These are phyloP conservation scores for Ascochyta fabae DNA, from an alignment of 2,329 filamentous ascomycete species.

Conservation along the genomic window DNA sequence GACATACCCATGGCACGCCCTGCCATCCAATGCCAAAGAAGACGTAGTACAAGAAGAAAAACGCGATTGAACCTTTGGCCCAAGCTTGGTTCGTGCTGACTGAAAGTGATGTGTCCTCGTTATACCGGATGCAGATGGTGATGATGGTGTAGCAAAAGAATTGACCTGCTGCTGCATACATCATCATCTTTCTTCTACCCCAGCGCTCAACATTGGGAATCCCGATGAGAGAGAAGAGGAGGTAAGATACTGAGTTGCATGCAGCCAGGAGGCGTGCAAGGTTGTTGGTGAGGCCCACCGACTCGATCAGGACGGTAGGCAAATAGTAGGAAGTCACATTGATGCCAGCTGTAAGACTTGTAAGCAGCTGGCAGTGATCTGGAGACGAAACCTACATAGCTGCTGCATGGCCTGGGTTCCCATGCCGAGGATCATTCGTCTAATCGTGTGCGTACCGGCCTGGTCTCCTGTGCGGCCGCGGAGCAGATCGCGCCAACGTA, in stretches of 20 bases:
- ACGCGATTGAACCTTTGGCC: slow-evolving; percentile 54
- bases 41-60: slow-evolving; percentile 63
- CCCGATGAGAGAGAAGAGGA: slow-evolving; percentile 56
- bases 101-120: slow-evolving; percentile 36
- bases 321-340: slow-evolving; percentile 59
- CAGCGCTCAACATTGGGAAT: slow-evolving; percentile 59
- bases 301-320: slow-evolving; percentile 65
- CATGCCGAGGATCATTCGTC: slow-evolving; percentile 59
- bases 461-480: slow-evolving; percentile 54
- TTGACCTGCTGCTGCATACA: slow-evolving; percentile 62
- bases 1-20: slow-evolving; percentile 51
- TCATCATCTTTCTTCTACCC: slow-evolving; percentile 65
- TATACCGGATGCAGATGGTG: slow-evolving; percentile 57
- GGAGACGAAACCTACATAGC: slow-evolving; percentile 43
- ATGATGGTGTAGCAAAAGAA: slow-evolving; percentile 60
- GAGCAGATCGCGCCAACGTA: slow-evolving; percentile 59
- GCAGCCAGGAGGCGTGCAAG: slow-evolving; percentile 63
- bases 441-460: slow-evolving; percentile 57
- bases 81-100: slow-evolving; percentile 22
- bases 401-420: slow-evolving; percentile 63
- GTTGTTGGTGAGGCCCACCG: slow-evolving; percentile 60
- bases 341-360: slow-evolving; percentile 30
- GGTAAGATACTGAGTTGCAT: slow-evolving; percentile 59
- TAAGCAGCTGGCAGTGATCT: slow-evolving; percentile 28
- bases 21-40: slow-evolving; percentile 61